Percentiles rank a stretch among this genome's conserved stretches.
Evolutionary conservation across 2,329 filamentous ascomycete species (phyloP).

Genomic region (Verticillium nubilum): DNA sequence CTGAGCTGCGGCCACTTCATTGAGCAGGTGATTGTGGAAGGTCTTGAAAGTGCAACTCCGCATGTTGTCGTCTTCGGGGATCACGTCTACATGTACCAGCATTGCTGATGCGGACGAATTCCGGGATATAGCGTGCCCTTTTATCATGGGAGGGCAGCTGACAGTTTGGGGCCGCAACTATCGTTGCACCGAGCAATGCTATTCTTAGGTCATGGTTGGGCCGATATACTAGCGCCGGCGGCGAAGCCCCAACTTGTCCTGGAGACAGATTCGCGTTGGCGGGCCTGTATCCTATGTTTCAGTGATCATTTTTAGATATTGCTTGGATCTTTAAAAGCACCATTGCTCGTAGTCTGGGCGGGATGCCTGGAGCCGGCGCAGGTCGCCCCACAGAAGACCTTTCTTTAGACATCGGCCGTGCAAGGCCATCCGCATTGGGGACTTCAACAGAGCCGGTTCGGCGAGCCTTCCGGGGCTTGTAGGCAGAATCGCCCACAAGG

Average conservation of each 20-base stretch:
- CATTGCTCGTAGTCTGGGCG: not conserved
- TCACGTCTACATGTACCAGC: not conserved
- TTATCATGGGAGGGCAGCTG: not conserved
- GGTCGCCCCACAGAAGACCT: not conserved
- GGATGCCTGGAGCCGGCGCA: not conserved
- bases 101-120: not conserved
- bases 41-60: not conserved
- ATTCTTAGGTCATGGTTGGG: not conserved
- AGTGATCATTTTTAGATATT: not conserved
- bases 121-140: not conserved
- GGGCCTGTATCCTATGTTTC: not conserved
- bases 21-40: not conserved
- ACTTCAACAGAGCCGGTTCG: not conserved
- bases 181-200: not conserved
- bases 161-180: not conserved
- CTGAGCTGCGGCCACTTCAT: too few species aligned
- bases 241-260: not conserved
- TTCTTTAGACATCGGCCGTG: not conserved
- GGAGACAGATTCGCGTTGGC: too few species aligned
- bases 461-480: not conserved
- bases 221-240: not conserved
- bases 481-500: not conserved
- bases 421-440: not conserved
- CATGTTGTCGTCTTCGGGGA: not conserved
- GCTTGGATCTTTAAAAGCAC: not conserved